Conservation (phyloP, 2,329 filamentous ascomycete species). For the Rutstroemia sp. region DNA sequence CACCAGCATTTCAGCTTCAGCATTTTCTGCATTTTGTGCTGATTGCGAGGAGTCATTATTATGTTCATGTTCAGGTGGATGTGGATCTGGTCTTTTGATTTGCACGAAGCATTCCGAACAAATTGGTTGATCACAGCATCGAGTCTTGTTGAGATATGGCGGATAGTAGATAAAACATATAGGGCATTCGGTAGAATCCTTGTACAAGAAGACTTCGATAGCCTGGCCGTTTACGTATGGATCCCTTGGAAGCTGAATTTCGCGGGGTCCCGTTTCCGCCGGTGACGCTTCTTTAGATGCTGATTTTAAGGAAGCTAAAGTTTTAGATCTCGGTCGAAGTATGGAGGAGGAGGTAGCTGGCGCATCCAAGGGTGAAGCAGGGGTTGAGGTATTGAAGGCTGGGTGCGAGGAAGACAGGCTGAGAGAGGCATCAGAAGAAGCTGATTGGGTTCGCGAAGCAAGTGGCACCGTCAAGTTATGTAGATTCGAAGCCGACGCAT, state of each 20-base stretch:
- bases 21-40: constrained; percentile 20
- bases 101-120: constrained; percentile 99
- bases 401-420: constrained; percentile 52
- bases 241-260: constrained; percentile 72
- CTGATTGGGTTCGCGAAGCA: constrained; percentile 66
- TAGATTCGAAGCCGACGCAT: constrained; percentile 51
- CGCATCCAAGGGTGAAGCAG: constrained; percentile 39
- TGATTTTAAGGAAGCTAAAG: constrained; percentile 70
- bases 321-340: constrained; percentile 82
- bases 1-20: constrained; percentile 59
- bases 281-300: constrained; percentile 67
- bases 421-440: constrained; percentile 64
- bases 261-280: constrained; percentile 66
- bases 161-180: constrained; percentile 97
- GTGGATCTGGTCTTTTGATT: constrained; percentile 89
- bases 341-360: constrained; percentile 45
- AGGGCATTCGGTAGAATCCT: constrained; percentile 81
- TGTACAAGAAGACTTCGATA: constrained; percentile 89
- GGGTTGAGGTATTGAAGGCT: constrained; percentile 53
- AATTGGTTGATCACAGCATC: constrained; percentile 92
- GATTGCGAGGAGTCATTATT: constrained; percentile 21
- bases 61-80: constrained; percentile 67
- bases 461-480: constrained; percentile 76
- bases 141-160: constrained; percentile 85
- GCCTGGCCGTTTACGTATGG: constrained; percentile 91